Conservation (phyloP, 768 basidiomycete species). For the Sistotremastrum niveocremeum region DNA sequence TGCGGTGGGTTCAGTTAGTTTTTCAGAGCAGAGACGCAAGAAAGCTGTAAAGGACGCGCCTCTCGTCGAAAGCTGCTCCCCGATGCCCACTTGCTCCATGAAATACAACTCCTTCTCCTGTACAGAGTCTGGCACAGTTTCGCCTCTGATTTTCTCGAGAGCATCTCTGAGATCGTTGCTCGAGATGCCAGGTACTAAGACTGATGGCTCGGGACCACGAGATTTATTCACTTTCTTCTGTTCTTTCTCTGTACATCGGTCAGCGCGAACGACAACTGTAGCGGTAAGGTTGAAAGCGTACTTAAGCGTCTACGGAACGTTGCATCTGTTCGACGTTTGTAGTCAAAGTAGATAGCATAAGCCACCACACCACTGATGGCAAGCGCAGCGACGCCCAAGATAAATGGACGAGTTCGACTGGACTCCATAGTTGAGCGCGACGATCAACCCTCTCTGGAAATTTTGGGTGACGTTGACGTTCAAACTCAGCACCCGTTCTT, state of each 20-base stretch:
- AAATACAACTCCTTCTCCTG: slow-evolving; percentile 83
- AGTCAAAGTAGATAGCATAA: slow-evolving; percentile 91
- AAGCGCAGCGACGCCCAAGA: slow-evolving; percentile 27
- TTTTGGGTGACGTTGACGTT: too few relatives aligned
- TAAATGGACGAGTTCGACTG: slow-evolving; percentile 8
- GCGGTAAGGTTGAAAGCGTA: slow-evolving; percentile 13
- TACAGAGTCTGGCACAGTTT: slow-evolving; percentile 51
- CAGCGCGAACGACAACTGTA: neutral
- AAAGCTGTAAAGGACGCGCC: slow-evolving; percentile 32
- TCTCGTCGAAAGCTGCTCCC: slow-evolving; percentile 67
- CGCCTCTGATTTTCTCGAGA: slow-evolving; percentile 51
- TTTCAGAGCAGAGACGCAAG: neutral
- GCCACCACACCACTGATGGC: slow-evolving; percentile 43
- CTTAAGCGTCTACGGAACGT: slow-evolving; percentile 82
- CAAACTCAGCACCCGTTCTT: too few relatives aligned
- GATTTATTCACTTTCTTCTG: slow-evolving; percentile 78
- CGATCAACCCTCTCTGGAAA: too few relatives aligned
- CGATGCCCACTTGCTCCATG: slow-evolving; percentile 77
- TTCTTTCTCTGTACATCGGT: slow-evolving; percentile 55
- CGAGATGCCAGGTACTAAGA: neutral
- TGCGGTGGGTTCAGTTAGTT: slow-evolving; percentile 16
- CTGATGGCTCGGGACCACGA: slow-evolving; percentile 35
- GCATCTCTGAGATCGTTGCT: slow-evolving; percentile 48
- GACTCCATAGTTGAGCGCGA: too few relatives aligned
- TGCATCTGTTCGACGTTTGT: slow-evolving; percentile 78